Percentiles rank a stretch among this genome's conserved stretches.
Evolutionary conservation across 2,329 filamentous ascomycete species (phyloP).

Genomic region (Venturia asperata): DNA sequence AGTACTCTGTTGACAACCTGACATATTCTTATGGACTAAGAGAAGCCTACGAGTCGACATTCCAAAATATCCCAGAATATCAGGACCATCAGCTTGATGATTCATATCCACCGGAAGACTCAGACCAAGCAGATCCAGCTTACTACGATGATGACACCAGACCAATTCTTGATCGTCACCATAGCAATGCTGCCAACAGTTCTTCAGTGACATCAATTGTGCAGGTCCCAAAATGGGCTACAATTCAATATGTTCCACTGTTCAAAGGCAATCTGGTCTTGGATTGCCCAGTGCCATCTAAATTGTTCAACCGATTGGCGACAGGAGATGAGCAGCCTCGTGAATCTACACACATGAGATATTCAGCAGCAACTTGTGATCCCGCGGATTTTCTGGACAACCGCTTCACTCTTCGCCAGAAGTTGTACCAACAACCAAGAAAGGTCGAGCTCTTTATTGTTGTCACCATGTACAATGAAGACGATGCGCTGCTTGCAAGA

Average conservation of each 20-base stretch:
- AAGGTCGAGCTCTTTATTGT: slow-evolving; percentile 95
- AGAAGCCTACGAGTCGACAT: slow-evolving; percentile 51
- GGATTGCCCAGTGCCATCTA: slow-evolving; percentile 84
- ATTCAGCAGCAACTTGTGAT: slow-evolving; percentile 91
- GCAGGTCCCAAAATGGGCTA: slow-evolving; percentile 69
- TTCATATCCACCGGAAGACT: slow-evolving; percentile 52
- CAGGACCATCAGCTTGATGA: slow-evolving; percentile 72
- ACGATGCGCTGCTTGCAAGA: slow-evolving; percentile 89
- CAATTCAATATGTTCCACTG: slow-evolving; percentile 94
- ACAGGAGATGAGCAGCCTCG: slow-evolving; percentile 70
- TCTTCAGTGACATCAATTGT: slow-evolving; percentile 43
- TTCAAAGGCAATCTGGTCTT: slow-evolving; percentile 96
- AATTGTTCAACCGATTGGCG: slow-evolving; percentile 77
- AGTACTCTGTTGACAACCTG: slow-evolving; percentile 67
- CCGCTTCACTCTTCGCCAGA: slow-evolving; percentile 86
- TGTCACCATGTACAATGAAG: slow-evolving; percentile 98
- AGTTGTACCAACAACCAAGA: slow-evolving; percentile 81
- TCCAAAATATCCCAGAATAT: slow-evolving; percentile 40
- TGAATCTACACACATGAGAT: slow-evolving; percentile 85
- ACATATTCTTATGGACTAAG: slow-evolving; percentile 56
- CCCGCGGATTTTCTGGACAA: slow-evolving; percentile 79
- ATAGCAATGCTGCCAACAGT: slow-evolving; percentile 27
- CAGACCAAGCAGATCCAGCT: slow-evolving; percentile 40
- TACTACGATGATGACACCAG: slow-evolving; percentile 64
- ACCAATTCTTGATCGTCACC: slow-evolving; percentile 47